Evolutionary conservation across 2,329 filamentous ascomycete species (phyloP), one percentile per base, ranked within the genome.

Genomic region (Tolypocladium sp.): DNA sequence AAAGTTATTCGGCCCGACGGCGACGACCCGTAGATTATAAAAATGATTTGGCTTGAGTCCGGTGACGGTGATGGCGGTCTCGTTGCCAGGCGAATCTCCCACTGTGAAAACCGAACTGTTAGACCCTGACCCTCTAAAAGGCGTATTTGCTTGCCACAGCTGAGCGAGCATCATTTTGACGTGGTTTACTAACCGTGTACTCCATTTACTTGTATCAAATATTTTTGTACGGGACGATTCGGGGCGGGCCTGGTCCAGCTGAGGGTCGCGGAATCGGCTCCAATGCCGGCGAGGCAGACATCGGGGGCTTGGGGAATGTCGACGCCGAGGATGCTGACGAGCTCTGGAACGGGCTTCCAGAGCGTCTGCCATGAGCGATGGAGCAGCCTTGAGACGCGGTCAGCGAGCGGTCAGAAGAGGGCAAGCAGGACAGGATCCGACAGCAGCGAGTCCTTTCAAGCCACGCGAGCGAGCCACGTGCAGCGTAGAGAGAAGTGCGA

Each of bases 1-100:
- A 68, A 97, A 97, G 72, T 94, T 95, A 65, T 92, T 91, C 37
- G 88, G 85, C 55, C 93, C 96, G 58, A 97, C 89, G 44, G 93
- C 91, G 65, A 97, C 90, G 58, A 97, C 91, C 61, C 93, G 88
- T 35, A 99, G 87, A 64, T 96, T 95, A 75, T 97, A 97, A 68
- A 92, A 95, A 67, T 90, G 90, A 64, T 89, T 87, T 0, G 94
- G 92, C 66, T 89, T 87, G 9, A 99, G 80, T 44, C 92, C 91
- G 38, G 89, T 92, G 58, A 99, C 92, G 53, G 90, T 92, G 57
- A 97, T 92, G n/a, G 91, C 74, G 49, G 71, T 69, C 57, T 76
- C 74, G 38, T 73, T 73, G 35, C 72, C 72, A 9, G 71, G 87
- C 52, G 92, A 91, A 69, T 96, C 91, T 66, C 92, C 94, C 64